Evolutionary conservation across 495 filamentous ascomycete genomes (phyloP), one percentile per base, ranked within the genome.

Genomic region (Daldinia concentrica): DNA sequence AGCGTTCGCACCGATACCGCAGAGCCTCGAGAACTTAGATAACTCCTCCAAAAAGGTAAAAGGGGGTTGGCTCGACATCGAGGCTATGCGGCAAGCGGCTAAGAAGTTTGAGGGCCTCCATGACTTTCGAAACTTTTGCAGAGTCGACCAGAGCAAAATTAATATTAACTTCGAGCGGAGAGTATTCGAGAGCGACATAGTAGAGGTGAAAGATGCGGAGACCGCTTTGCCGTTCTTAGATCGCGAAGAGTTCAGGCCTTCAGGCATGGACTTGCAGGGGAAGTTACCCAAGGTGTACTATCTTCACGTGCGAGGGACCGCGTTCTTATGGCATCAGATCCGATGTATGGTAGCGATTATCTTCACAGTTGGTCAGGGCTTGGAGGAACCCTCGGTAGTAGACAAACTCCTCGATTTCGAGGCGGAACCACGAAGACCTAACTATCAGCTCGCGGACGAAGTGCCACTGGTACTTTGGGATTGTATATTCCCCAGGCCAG

Each of bases 311-410:
- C 87, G 93, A 54, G 95, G 95, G 15, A 91, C 91, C n/a, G 96
- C 93, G 7, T 99, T 99, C 79, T 82, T 99, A 51, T 99, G 95
- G 95, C 96, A 99, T 78, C 95, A 99, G 80, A 96, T 99, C 68
- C 89, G 95, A 15, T 91, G 93, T 82, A 95, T 99, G 89, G 88
- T 94, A 14, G 86, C 89, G 19, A 85, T 98, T 15, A 81, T 99
- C 30, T 98, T 99, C 80, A 79, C 93, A 8, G 86, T 99, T n/a
- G 95, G 92, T 11, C 96, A 98, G 80, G 90, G 93, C 0, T 85
- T 97, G 6, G 95, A 99, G 74, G 75, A 82, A 22, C 91, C 94
- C 4, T 86, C 86, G 0, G 75, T 98, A 3, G 82, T 98, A 26
- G 78, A 84, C 19, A 85, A 91, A 4, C 81, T 99, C 14, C 82